These are phyloP conservation scores for Vitis hybrid DNA, from an alignment of 177 flowering plant genomes.

Conservation along the genomic window DNA sequence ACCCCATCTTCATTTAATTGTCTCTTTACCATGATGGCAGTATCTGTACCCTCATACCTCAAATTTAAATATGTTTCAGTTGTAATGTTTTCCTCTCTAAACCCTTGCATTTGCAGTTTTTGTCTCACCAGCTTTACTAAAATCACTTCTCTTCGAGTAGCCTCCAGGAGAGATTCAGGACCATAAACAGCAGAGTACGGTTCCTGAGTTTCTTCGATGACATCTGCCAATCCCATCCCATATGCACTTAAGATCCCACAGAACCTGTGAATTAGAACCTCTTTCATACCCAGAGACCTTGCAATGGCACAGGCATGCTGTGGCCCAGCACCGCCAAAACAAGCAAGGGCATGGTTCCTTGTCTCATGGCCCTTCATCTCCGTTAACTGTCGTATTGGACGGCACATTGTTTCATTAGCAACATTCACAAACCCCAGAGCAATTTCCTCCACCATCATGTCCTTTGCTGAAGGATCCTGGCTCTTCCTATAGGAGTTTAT, in stretches of 20 bases:
- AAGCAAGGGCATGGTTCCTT: conserved; percentile 90
- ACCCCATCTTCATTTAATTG: conserved; percentile 30
- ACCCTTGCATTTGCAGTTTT: conserved; percentile 77
- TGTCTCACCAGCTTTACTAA: conserved; percentile 60
- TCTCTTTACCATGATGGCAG: conserved; percentile 90
- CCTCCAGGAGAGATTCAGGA: conserved; percentile 62
- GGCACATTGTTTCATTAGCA: conserved; percentile 99
- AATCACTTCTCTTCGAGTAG: conserved; percentile 56
- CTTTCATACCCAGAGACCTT: conserved; percentile 88
- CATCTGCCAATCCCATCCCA: conserved; percentile 99
- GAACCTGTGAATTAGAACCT: conserved; percentile 82
- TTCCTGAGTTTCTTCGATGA: conserved; percentile 91
- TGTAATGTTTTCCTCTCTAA: conserved; percentile 54
- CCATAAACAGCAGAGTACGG: conserved; percentile 87
- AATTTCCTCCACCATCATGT: conserved; percentile 91
- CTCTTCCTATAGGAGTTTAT: conserved; percentile 74
- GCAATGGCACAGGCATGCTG: conserved; percentile 99
- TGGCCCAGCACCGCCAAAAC: conserved; percentile 99
- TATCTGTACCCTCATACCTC: conserved; percentile 97
- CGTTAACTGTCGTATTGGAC: conserved; percentile 92
- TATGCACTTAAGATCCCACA: conserved; percentile 99
- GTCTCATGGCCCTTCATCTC: conserved; percentile 99
- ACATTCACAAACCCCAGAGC: conserved; percentile 94
- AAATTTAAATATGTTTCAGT: conserved; percentile 77
- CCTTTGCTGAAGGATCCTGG: conserved; percentile 70